These are phyloP conservation scores for Rhizophlyctis rosea DNA, from an alignment of 192 early-diverging fungal species.

Conservation along the genomic window DNA sequence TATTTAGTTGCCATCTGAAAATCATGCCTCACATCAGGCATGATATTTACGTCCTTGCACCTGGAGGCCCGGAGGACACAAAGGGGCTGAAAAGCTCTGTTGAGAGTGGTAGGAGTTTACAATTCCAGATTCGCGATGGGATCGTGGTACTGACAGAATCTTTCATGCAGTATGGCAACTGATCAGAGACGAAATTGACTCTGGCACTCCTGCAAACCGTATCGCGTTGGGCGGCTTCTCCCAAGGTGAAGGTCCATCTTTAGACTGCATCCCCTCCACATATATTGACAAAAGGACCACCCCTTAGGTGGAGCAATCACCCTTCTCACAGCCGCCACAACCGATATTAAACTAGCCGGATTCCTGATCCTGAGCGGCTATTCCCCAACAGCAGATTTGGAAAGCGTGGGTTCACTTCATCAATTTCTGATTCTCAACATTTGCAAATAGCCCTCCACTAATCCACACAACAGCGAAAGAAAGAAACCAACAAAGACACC, in stretches of 20 bases:
- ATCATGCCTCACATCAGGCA: no score
- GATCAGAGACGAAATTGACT: slow-evolving; percentile 71
- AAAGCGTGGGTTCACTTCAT: slow-evolving; percentile 27
- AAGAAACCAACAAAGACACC: slow-evolving; percentile 37
- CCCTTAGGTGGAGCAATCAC: slow-evolving; percentile 58
- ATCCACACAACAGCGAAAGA: neutral
- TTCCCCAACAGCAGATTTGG: slow-evolving; percentile 60
- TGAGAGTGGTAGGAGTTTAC: slow-evolving; percentile 32
- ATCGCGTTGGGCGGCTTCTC: slow-evolving; percentile 95
- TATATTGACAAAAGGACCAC: no score
- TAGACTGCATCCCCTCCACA: no score
- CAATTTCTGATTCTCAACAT: no score
- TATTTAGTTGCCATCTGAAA: no score
- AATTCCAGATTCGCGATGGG: neutral
- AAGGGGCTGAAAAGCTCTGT: slow-evolving; percentile 65
- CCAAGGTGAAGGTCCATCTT: no score
- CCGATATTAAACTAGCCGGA: slow-evolving; percentile 65
- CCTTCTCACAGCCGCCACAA: slow-evolving; percentile 67
- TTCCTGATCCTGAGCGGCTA: slow-evolving; percentile 78
- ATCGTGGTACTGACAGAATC: neutral
- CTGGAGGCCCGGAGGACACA: slow-evolving; percentile 63
- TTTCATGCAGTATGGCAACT: slow-evolving; percentile 45
- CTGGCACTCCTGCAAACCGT: slow-evolving; percentile 71
- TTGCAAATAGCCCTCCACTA: no score
- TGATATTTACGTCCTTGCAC: slow-evolving; percentile 57